Evolutionary conservation across 169 alveolate genomes (phyloP).

Genomic region (Plasmodium knowlesi): DNA sequence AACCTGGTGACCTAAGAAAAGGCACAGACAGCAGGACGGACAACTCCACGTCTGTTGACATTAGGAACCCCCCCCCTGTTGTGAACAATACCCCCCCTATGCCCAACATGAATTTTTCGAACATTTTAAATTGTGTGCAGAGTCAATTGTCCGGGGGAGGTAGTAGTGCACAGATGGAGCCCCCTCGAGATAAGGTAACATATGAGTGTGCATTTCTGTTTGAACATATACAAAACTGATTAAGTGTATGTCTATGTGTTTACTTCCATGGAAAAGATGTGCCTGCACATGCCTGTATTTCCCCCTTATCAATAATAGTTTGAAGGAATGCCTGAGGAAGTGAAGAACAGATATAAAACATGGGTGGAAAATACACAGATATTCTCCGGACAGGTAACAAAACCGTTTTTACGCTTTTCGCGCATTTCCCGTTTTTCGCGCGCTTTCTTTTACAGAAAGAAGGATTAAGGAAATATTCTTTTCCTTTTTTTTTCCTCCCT

Average conservation of each 20-base stretch:
- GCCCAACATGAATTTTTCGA: conserved; percentile 42
- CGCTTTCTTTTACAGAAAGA: background rate
- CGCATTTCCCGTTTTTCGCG: background rate
- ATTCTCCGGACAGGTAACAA: conserved; percentile 68
- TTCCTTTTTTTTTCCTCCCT: background rate
- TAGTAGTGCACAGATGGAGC: background rate
- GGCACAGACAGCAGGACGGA: background rate
- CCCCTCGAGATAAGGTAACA: conserved; percentile 51
- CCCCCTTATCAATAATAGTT: conserved; percentile 19
- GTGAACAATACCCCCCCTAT: background rate
- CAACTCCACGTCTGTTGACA: background rate
- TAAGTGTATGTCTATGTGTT: background rate
- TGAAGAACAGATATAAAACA: conserved; percentile 51
- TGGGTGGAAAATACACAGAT: conserved; percentile 63
- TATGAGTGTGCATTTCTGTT: background rate
- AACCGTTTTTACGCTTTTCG: background rate
- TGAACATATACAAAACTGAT: background rate
- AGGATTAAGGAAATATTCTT: background rate
- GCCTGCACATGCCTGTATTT: background rate
- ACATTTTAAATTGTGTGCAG: conserved; percentile 25
- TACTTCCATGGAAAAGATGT: background rate
- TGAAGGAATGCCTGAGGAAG: conserved; percentile 64
- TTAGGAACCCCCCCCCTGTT: background rate
- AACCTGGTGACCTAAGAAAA: background rate
- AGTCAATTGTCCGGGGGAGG: conserved; percentile 9